Percentiles rank a stretch among this genome's conserved stretches.
phyloP scores from a whole-genome alignment of 345 rosid species.

The Euphorbia pulcherrima region DNA sequence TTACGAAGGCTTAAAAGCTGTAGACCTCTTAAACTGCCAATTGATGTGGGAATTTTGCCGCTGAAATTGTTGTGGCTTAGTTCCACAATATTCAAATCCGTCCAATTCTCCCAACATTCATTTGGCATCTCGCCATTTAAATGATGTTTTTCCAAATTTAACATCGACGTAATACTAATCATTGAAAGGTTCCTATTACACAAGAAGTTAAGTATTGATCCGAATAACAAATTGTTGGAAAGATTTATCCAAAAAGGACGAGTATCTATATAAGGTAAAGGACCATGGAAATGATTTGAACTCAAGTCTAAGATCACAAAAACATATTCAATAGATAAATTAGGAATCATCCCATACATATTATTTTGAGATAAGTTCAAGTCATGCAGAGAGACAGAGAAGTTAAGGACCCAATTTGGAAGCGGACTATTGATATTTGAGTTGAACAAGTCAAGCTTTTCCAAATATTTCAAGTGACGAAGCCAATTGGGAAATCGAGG shows the following conservation, averaged over 20 bases:
- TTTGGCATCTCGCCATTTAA: conserved; percentile 14
- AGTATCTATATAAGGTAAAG: background rate
- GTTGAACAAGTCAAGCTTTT: too few relatives aligned
- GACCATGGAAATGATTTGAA: too few relatives aligned
- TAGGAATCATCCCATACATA: background rate
- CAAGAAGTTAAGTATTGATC: conserved; percentile 6
- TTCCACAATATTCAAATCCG: too few relatives aligned
- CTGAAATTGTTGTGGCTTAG: too few relatives aligned
- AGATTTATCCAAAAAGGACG: background rate
- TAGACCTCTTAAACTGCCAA: conserved; percentile 14
- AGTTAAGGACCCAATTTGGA: too few relatives aligned
- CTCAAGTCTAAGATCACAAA: too few relatives aligned
- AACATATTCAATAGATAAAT: too few relatives aligned
- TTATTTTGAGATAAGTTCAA: background rate
- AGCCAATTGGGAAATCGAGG: conserved; percentile 4
- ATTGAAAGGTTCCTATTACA: too few relatives aligned
- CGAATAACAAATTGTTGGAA: conserved; percentile 10
- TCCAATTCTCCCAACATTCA: too few relatives aligned
- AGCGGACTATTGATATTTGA: too few relatives aligned
- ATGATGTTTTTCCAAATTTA: conserved; percentile 6
- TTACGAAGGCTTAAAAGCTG: conserved; percentile 19
- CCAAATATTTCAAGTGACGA: background rate
- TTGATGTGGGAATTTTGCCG: conserved; percentile 24
- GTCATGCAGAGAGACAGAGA: background rate
- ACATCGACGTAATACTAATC: background rate